Evolutionary conservation across 192 early-diverging fungal species (phyloP).

Genomic region (Phycomyces blakesleeanus): DNA sequence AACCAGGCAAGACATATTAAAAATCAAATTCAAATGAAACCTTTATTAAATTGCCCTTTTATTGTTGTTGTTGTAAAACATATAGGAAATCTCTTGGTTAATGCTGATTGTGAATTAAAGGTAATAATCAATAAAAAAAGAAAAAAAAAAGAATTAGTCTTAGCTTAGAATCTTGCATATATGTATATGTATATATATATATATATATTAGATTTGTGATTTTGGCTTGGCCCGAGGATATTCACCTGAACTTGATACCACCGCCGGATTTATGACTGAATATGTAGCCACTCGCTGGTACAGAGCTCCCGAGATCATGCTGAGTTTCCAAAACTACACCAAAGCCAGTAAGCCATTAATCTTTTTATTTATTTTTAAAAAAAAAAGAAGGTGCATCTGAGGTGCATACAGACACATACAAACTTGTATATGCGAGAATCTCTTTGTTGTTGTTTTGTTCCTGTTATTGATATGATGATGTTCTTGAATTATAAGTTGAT

Average conservation of each 20-base stretch:
- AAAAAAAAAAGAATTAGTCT: no score
- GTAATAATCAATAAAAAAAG: no score
- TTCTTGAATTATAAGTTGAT: no score
- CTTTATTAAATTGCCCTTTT: not conserved
- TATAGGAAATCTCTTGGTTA: constrained; percentile 92
- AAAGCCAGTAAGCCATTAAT: constrained; percentile 95
- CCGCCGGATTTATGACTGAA: constrained; percentile 97
- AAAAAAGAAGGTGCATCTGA: no score
- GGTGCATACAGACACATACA: no score
- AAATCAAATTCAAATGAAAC: not conserved
- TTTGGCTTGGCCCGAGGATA: constrained; percentile 97
- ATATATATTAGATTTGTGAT: constrained; percentile 93
- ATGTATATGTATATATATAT: no score
- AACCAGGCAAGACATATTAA: constrained; percentile 62
- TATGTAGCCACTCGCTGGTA: constrained; percentile 99
- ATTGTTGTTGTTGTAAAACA: no score
- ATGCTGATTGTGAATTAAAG: constrained; percentile 97
- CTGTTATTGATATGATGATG: no score
- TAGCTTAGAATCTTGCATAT: no score
- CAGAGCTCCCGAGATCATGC: constrained; percentile 97
- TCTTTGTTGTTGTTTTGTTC: no score
- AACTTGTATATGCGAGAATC: no score
- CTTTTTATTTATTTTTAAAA: no score
- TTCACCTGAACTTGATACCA: constrained; percentile 72
- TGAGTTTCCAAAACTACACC: constrained; percentile 95